Evolutionary conservation across 1,284 basidiomycete species (phyloP).

Genomic region (Caloboletus inedulis): DNA sequence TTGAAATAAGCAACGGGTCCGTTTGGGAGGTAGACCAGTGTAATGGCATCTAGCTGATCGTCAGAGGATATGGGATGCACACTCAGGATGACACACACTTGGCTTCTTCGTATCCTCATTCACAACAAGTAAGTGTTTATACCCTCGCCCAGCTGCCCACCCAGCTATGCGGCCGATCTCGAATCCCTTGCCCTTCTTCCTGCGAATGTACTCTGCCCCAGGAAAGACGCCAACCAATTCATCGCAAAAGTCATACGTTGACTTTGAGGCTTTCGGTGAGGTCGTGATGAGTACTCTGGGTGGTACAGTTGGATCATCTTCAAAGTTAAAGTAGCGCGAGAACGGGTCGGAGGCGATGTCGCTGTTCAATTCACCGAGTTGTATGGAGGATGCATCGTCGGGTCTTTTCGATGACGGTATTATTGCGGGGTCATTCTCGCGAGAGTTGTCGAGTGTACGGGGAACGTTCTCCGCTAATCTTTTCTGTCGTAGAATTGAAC

Average conservation of each 20-base stretch:
- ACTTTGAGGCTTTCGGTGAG: slow-evolving; percentile 79
- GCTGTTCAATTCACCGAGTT: slow-evolving; percentile 55
- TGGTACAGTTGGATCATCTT: slow-evolving; percentile 62
- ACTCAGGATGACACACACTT: slow-evolving; percentile 56
- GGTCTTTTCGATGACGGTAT: slow-evolving; percentile 46
- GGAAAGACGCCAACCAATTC: slow-evolving; percentile 92
- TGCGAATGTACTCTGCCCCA: slow-evolving; percentile 88
- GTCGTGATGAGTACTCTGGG: slow-evolving; percentile 92
- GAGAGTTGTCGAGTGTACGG: slow-evolving; percentile 89
- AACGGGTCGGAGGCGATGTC: slow-evolving; percentile 75
- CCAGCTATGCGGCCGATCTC: slow-evolving; percentile 91
- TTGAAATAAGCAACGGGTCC: slow-evolving; percentile 98
- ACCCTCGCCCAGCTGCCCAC: slow-evolving; percentile 90
- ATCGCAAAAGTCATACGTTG: slow-evolving; percentile 86
- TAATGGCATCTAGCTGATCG: slow-evolving; percentile 72
- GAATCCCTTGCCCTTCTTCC: slow-evolving; percentile 91
- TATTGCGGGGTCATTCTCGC: slow-evolving; percentile 86
- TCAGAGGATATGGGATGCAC: slow-evolving; percentile 10
- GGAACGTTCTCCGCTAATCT: slow-evolving; percentile 84
- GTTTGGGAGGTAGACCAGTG: slow-evolving; percentile 84
- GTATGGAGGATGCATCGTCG: slow-evolving; percentile 34
- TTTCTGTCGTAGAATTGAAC: slow-evolving; percentile 52
- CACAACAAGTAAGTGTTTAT: slow-evolving; percentile 86
- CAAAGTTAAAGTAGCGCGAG: slow-evolving; percentile 63
- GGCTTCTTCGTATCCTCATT: slow-evolving; percentile 94